These are phyloP conservation scores for Piedraia hortae DNA, from an alignment of 2,329 filamentous ascomycete genomes.

Conservation along the genomic window DNA sequence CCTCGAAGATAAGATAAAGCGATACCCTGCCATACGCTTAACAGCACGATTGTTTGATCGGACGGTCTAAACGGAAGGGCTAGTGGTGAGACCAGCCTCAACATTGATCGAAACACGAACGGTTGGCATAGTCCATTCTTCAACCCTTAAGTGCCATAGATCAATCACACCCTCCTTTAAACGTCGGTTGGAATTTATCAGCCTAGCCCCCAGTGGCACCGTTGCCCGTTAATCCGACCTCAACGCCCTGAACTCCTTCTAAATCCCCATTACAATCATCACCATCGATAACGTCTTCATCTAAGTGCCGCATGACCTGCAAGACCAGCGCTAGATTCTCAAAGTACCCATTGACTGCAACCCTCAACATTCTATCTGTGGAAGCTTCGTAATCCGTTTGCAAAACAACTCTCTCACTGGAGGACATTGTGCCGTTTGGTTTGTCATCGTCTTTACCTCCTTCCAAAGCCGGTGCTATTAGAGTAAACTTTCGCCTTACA, in stretches of 20 bases:
- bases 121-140: too few species aligned
- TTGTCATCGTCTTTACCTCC: background rate
- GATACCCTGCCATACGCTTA: too few species aligned
- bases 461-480: constrained; percentile 10
- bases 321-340: constrained; percentile 64
- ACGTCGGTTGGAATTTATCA: too few species aligned
- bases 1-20: too few species aligned
- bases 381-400: constrained; percentile 57
- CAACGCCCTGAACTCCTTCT: constrained; percentile 15
- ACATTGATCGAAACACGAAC: too few species aligned
- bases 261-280: too few species aligned
- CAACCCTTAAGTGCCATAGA: too few species aligned
- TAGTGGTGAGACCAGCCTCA: too few species aligned
- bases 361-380: constrained; percentile 86
- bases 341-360: constrained; percentile 90
- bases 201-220: constrained; percentile 3
- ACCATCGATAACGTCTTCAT: constrained; percentile 39
- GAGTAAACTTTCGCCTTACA: constrained; percentile 42
- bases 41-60: too few species aligned
- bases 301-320: constrained; percentile 72
- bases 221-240: constrained; percentile 12
- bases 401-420: constrained; percentile 21
- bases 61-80: too few species aligned
- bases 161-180: too few species aligned
- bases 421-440: background rate